Percentiles rank a stretch among this genome's conserved stretches.
Conservation (phyloP, 371 early-diverging fungal genomes). For the Rhizomucor miehei region DNA sequence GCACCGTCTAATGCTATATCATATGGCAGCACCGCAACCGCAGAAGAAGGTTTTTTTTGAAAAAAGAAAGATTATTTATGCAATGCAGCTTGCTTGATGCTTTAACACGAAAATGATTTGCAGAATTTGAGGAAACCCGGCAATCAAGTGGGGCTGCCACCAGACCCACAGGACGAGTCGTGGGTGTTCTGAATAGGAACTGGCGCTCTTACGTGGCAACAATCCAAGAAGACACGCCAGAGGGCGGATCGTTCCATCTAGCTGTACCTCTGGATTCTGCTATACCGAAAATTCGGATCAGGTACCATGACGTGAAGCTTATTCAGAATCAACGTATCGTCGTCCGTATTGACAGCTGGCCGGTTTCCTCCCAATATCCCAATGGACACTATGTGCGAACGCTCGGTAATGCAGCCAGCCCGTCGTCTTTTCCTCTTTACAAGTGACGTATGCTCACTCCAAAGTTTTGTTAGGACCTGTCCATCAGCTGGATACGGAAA, state of each 20-base stretch:
- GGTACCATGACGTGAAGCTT: constrained; percentile 70
- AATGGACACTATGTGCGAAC: constrained; percentile 88
- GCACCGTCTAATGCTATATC: constrained; percentile 50
- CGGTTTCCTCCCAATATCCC: constrained; percentile 74
- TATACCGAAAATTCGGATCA: constrained; percentile 90
- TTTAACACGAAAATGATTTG: not conserved
- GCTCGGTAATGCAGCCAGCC: constrained; percentile 53
- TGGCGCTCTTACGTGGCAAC: constrained; percentile 93
- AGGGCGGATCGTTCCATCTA: constrained; percentile 60
- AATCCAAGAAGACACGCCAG: constrained; percentile 66
- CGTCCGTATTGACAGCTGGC: constrained; percentile 90
- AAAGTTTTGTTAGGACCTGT: constrained; percentile 53
- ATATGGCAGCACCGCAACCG: constrained; percentile 39
- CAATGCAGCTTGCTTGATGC: not conserved
- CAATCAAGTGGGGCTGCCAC: constrained; percentile 3
- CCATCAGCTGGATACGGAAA: constrained; percentile 70
- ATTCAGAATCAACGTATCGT: constrained; percentile 80
- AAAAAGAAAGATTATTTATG: not conserved
- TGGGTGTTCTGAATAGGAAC: constrained; percentile 82
- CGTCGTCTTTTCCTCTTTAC: too few relatives aligned
- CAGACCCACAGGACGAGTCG: constrained; percentile 65
- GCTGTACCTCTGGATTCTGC: constrained; percentile 79
- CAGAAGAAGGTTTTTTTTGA: constrained; percentile 44
- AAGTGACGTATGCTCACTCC: too few relatives aligned
- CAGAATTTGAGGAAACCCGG: constrained; percentile 13